Percentiles rank a stretch among this genome's conserved stretches.
These are phyloP conservation scores for Liriodendron chinense DNA, from an alignment of 164 flowering plant species.

Conservation along the genomic window DNA sequence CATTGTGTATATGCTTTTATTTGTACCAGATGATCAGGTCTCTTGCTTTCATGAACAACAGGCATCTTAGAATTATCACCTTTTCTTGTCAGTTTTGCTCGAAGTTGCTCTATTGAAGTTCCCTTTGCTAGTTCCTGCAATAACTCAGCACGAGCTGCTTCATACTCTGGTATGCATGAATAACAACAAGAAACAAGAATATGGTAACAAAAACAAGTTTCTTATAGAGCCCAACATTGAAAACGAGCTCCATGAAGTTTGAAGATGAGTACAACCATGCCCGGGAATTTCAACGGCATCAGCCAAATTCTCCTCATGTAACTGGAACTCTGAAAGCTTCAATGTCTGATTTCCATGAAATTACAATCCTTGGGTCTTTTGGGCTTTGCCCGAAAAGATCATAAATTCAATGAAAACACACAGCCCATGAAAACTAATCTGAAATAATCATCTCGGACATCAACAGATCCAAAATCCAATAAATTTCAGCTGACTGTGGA, in stretches of 20 bases:
- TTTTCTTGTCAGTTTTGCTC: slow-evolving; percentile 48
- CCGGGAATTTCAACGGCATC: background rate
- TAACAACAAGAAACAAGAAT: background rate
- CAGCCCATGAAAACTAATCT: background rate
- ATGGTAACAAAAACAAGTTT: background rate
- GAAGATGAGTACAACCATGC: background rate
- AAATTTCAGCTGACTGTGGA: slow-evolving; percentile 29
- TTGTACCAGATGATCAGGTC: slow-evolving; percentile 73
- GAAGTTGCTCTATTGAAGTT: slow-evolving; percentile 57
- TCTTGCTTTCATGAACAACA: slow-evolving; percentile 26
- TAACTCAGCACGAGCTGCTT: slow-evolving; percentile 88
- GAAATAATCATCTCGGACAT: slow-evolving; percentile 16
- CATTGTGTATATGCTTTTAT: slow-evolving; percentile 72
- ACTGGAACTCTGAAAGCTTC: background rate
- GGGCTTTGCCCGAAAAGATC: background rate
- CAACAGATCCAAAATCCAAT: slow-evolving; percentile 31
- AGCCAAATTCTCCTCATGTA: background rate
- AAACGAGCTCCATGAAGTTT: too few relatives aligned
- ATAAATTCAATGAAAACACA: background rate
- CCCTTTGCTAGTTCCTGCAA: slow-evolving; percentile 76
- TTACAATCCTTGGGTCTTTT: background rate
- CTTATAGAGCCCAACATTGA: background rate
- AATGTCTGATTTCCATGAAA: background rate
- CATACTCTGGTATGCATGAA: slow-evolving; percentile 49
- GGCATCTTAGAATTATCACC: slow-evolving; percentile 36